Evolutionary conservation across 352 stramenopile species (phyloP), one percentile per base, ranked within the genome.

Genomic region (Phytopythium cucurbitacearum): DNA sequence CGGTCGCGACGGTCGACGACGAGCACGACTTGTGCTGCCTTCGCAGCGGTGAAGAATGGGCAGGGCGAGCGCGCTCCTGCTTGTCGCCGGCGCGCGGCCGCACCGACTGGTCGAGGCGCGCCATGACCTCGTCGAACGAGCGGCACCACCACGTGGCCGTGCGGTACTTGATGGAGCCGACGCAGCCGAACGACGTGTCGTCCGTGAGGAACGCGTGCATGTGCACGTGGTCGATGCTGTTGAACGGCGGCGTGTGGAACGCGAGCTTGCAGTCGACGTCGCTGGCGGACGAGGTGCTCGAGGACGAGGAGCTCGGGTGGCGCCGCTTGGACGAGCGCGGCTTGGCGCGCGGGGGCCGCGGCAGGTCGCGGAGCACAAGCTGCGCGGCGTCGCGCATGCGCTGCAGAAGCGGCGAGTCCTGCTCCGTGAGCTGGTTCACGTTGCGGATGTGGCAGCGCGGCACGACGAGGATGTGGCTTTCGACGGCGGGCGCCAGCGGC

Each of bases 181-280:
- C 64, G 48, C 69, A 84, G 32, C 80, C 75, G 40, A 88, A 71
- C 28, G 73, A 65, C 41, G 81, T 59, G 12, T 78, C 71, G 53
- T 70, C 68, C 42, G 65, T 77, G 12, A 73, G 76, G 53, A 95
- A 93, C 13, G 81, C 82, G 64, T 95, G 85, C 82, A 95, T 93
- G 73, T 95, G 85, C 40, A 95, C 80, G 62, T 95, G 85, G 62
- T 95, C 85, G 60, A 95, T 95, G 60, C 80, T 91, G 71, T 95
- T 95, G 63, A 95, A 95, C 13, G 85, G 85, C 8, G 85, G 85
- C 16, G 73, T 83, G 61, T 94, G 85, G 62, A 94, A 94, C 1
- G 85, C 81, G 13, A 89, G 87, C 53, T 88, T 89, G 47, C 69
- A 89, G 45, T 84, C 67, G n/a, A 52, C 59, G 35, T 78, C 59